Conservation (phyloP, 2,329 filamentous ascomycete genomes). For the Pseudogymnoascus sp. region DNA sequence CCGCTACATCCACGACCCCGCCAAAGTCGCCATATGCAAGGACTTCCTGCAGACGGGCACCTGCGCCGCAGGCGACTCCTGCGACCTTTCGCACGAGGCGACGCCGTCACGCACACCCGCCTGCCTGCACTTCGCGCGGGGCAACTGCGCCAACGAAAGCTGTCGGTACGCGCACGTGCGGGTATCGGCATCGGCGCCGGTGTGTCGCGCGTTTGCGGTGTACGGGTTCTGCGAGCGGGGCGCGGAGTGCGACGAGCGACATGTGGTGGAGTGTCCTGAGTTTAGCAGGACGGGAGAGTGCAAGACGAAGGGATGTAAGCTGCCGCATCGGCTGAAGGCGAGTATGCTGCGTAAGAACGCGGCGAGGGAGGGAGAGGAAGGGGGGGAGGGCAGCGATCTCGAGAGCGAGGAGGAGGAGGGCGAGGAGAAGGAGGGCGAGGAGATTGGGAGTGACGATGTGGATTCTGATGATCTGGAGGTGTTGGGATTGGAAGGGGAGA, state of each 20-base stretch:
- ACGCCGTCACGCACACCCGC: slow-evolving; percentile 76
- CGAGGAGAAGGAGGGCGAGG: slow-evolving; percentile 60
- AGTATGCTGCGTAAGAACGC: slow-evolving; percentile 64
- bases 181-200: slow-evolving; percentile 65
- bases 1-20: slow-evolving; percentile 72
- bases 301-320: slow-evolving; percentile 70
- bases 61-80: slow-evolving; percentile 69
- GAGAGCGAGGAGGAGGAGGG: slow-evolving; percentile 73
- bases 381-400: slow-evolving; percentile 53
- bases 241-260: slow-evolving; percentile 66
- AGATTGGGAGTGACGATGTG: slow-evolving; percentile 65
- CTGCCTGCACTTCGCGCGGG: slow-evolving; percentile 83
- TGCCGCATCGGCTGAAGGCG: slow-evolving; percentile 81
- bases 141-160: slow-evolving; percentile 77
- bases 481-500: slow-evolving; percentile 44
- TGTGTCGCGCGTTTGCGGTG: slow-evolving; percentile 77
- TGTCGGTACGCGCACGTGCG: slow-evolving; percentile 84
- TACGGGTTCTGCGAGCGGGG: slow-evolving; percentile 87
- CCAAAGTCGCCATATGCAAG: slow-evolving; percentile 86
- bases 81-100: slow-evolving; percentile 84
- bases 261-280: slow-evolving; percentile 89
- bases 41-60: slow-evolving; percentile 71
- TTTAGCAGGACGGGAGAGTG: slow-evolving; percentile 88
- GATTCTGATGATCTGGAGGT: slow-evolving; percentile 69
- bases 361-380: slow-evolving; percentile 38